Evolutionary conservation across 1,284 basidiomycete species (phyloP).

Genomic region (Singerocomus inundabilis): DNA sequence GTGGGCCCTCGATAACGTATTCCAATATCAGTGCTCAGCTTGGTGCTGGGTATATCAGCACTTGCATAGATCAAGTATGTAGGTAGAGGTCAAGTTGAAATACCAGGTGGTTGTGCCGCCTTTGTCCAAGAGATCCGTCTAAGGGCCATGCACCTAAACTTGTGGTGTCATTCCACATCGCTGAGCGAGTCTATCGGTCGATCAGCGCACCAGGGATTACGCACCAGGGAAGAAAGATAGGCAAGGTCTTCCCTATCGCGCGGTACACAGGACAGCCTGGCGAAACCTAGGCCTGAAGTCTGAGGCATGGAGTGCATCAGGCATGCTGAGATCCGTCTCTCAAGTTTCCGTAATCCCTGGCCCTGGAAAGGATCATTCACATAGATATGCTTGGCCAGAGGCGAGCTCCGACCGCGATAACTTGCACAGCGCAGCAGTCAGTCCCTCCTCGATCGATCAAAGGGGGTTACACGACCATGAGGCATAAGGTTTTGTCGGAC

Average conservation of each 20-base stretch:
- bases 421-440: not conserved
- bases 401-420: not conserved
- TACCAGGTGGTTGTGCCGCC: not conserved
- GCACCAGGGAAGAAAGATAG: not conserved
- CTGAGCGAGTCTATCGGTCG: no score
- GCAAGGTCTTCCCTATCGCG: not conserved
- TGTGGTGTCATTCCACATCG: no score
- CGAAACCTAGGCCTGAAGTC: no score
- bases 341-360: no score
- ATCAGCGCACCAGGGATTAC: not conserved
- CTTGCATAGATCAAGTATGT: not conserved
- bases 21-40: not conserved
- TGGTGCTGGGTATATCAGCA: not conserved
- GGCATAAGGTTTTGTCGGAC: slow-evolving; percentile 16
- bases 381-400: no score
- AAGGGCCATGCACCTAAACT: no score
- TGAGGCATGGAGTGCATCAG: not conserved
- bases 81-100: not conserved
- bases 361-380: not conserved
- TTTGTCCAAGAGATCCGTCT: not conserved
- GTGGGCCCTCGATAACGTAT: slow-evolving; percentile 1
- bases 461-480: slow-evolving; percentile 9
- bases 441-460: slow-evolving; percentile 11
- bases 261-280: not conserved
- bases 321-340: no score